Conservation (phyloP, 2,329 filamentous ascomycete genomes). For the Coniochaeta sp. region DNA sequence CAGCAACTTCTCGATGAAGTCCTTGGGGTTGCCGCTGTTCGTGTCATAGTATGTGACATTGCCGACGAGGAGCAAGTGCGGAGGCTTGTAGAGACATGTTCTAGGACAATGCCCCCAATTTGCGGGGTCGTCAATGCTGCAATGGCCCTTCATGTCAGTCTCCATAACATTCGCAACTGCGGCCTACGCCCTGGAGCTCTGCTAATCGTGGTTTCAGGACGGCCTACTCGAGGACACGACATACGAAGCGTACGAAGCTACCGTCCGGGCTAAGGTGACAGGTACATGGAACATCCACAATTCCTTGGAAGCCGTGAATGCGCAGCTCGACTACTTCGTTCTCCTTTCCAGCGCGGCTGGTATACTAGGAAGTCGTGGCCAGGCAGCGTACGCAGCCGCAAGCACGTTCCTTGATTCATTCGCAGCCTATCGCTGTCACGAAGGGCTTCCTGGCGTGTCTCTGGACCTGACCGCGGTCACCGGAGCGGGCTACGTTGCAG, state of each 20-base stretch:
- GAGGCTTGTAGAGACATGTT: constrained; percentile 14
- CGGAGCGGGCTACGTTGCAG: constrained; percentile 41
- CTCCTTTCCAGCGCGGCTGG: constrained; percentile 32
- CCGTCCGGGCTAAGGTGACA: constrained; percentile 15
- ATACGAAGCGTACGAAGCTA: constrained; percentile 13
- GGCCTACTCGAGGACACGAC: constrained; percentile 15
- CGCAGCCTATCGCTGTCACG: constrained; percentile 21
- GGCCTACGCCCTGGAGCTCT: constrained; percentile 8
- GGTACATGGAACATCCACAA: constrained; percentile 15
- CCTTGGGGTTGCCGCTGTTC: constrained; percentile 11
- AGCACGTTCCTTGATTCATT: constrained; percentile 33
- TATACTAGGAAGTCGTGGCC: constrained; percentile 17
- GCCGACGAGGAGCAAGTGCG: constrained; percentile 12
- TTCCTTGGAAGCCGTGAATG: constrained; percentile 1
- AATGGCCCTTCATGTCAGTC: constrained; percentile 20
- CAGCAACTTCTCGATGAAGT: constrained; percentile 14
- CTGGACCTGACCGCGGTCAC: constrained; percentile 46
- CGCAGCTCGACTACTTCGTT: constrained; percentile 15
- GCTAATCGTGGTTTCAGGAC: constrained; percentile 12
- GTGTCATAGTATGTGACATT: constrained; percentile 19
- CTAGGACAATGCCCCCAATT: constrained; percentile 16
- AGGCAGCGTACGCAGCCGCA: constrained; percentile 21
- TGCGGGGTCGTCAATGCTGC: constrained; percentile 22
- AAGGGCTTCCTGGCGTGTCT: constrained; percentile 26
- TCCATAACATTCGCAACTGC: too few species aligned